Evolutionary conservation across 768 basidiomycete species (phyloP), one percentile per base, ranked within the genome.

Genomic region (Boletus subparvulus): DNA sequence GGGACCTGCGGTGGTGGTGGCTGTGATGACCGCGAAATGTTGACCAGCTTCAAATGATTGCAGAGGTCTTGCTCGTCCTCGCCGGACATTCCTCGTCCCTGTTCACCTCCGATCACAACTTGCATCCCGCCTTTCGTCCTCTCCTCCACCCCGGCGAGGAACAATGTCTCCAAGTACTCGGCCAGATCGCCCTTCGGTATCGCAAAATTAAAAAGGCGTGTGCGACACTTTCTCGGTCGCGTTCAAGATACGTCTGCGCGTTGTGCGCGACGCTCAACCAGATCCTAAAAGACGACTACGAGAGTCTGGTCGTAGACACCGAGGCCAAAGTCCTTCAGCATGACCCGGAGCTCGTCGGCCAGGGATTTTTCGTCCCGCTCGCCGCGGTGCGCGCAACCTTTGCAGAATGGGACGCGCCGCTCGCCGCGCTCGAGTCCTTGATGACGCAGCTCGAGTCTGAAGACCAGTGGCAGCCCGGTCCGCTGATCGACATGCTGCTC

Each of bases 111-210:
- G 85, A 83, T 54, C 76, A 83, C 56, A 74, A 73, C 33, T 67
- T 90, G 41, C 80, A 85, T 65, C 83, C 88, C 6, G 80, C 85
- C 0, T 87, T 93, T 64, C 66, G 71, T 7, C 78, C 84, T 4
- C 83, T 94, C 16, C 82, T 97, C 4, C 94, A 97, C 65, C 94
- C 94, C 3, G 94, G 94, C 11, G 94, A 96, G 67, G 81, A 86
- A 51, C 84, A 94, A 69, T 88, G 86, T 60, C 80, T 95, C n/a
- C 87, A 92, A 65, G 80, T 83, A 11, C 82, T 97, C 3, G 89
- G 83, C 10, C 78, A 80, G 47, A 83, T 95, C 47, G 93, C 90
- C 1, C 80, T 77, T 50, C 83, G 87, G 26, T 95, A 94, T 72
- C 78, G 83, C 58, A 86, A 77, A 59, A 85, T 96, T 69, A 88